These are phyloP conservation scores for Stephanodiscus triporus DNA, from an alignment of 108 stramenopile species.

Conservation along the genomic window DNA sequence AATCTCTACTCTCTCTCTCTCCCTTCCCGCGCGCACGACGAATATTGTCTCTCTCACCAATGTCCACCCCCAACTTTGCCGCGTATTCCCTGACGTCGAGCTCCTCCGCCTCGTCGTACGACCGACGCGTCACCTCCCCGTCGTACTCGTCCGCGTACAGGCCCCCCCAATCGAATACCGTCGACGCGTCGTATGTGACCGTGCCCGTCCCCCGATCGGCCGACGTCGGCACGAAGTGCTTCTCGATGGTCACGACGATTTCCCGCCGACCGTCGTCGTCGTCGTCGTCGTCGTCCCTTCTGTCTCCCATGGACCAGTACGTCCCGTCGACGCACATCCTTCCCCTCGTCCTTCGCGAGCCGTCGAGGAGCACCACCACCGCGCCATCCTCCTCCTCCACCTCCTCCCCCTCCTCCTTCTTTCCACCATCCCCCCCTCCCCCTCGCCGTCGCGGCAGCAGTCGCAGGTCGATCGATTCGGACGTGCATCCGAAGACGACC, in stretches of 20 bases:
- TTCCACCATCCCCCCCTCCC: slow-evolving; percentile 17
- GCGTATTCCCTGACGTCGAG: slow-evolving; percentile 84
- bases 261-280: slow-evolving; percentile 32
- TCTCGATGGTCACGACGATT: slow-evolving; percentile 77
- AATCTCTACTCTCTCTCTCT: neutral
- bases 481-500: slow-evolving; percentile 61
- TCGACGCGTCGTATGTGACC: slow-evolving; percentile 35
- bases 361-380: slow-evolving; percentile 63
- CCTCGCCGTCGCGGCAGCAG: neutral
- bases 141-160: slow-evolving; percentile 76
- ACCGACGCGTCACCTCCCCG: slow-evolving; percentile 64
- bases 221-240: slow-evolving; percentile 43
- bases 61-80: slow-evolving; percentile 78
- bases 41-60: slow-evolving; percentile 51
- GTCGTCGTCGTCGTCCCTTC: slow-evolving; percentile 56
- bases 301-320: slow-evolving; percentile 81
- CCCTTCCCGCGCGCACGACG: too few species aligned
- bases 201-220: slow-evolving; percentile 9
- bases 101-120: slow-evolving; percentile 80
- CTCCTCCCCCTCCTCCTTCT: too few species aligned
- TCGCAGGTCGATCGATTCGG: slow-evolving; percentile 61
- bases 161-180: slow-evolving; percentile 88
- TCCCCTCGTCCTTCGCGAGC: slow-evolving; percentile 64
- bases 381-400: slow-evolving; percentile 5
- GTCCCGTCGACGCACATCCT: slow-evolving; percentile 76